A percentile compares a stretch with the other conserved stretches of the same genome.
These are phyloP conservation scores for Ophiostoma sp. DNA, from an alignment of 2,329 filamentous ascomycete genomes.

Conservation along the genomic window DNA sequence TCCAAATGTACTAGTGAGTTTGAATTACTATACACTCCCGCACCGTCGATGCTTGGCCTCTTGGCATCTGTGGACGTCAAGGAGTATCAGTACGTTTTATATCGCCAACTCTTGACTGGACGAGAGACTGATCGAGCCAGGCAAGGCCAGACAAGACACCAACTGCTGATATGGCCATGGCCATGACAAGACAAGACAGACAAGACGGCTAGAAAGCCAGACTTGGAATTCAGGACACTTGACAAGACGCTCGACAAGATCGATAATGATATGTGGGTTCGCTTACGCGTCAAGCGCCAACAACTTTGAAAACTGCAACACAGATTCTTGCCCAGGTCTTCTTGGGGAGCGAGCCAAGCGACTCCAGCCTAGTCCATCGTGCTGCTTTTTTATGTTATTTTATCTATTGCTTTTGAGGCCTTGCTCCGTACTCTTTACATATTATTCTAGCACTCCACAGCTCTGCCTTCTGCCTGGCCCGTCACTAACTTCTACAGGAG, in stretches of 20 bases:
- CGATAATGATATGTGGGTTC: not conserved
- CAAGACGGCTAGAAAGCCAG: not conserved
- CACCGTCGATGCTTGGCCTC: no score
- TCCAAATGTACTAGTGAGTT: no score
- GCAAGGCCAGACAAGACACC: no score
- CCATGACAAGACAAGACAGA: not conserved
- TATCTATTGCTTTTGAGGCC: no score
- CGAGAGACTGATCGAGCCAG: no score
- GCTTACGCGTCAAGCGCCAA: conserved; percentile 4
- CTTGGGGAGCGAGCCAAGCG: not conserved
- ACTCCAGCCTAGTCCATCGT: no score
- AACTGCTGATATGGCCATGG: not conserved
- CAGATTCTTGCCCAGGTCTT: not conserved
- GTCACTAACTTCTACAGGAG: not conserved
- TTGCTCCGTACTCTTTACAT: not conserved
- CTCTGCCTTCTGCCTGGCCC: no score
- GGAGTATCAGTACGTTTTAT: no score
- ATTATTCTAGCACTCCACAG: not conserved
- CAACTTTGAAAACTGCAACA: not conserved
- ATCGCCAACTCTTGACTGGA: no score
- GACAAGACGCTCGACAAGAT: not conserved
- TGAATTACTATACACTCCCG: no score
- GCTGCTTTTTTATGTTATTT: not conserved
- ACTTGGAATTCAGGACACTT: not conserved
- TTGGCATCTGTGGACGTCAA: no score